These are phyloP conservation scores for Colletotrichum phormii DNA, from an alignment of 2,329 filamentous ascomycete species.

Conservation along the genomic window DNA sequence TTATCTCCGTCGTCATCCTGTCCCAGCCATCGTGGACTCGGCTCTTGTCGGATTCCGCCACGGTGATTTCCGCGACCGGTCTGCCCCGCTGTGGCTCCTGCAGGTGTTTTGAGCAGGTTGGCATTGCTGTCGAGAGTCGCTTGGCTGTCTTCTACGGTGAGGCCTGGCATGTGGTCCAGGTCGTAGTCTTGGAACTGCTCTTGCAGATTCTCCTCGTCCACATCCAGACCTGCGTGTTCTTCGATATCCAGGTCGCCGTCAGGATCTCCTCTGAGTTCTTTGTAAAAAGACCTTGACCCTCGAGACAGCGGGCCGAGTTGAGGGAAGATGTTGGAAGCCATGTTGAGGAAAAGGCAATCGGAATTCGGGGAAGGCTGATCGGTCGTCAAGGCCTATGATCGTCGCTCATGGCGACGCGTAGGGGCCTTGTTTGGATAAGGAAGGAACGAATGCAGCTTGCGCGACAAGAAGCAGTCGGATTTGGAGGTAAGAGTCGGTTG, in stretches of 20 bases:
- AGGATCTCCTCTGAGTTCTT: slow-evolving; percentile 55
- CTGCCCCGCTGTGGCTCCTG: neutral
- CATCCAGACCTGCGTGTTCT: slow-evolving; percentile 52
- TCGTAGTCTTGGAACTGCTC: slow-evolving; percentile 64
- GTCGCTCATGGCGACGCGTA: slow-evolving; percentile 12
- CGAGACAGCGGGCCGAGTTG: slow-evolving; percentile 51
- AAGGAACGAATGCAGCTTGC: neutral
- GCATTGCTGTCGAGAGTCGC: slow-evolving; percentile 54
- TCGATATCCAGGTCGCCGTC: slow-evolving; percentile 56
- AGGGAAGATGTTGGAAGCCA: slow-evolving; percentile 62
- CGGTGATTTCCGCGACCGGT: neutral
- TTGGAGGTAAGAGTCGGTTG: neutral
- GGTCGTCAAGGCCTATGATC: neutral
- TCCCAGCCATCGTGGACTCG: slow-evolving; percentile 43
- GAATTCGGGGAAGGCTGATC: neutral
- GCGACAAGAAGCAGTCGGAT: neutral
- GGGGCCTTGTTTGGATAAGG: slow-evolving; percentile 6
- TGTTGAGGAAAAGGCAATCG: slow-evolving; percentile 40
- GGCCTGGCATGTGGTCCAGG: slow-evolving; percentile 54
- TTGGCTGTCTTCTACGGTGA: slow-evolving; percentile 59
- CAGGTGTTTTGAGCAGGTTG: slow-evolving; percentile 36
- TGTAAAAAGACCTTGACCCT: slow-evolving; percentile 60
- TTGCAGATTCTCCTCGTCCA: slow-evolving; percentile 66
- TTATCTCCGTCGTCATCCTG: slow-evolving; percentile 66
- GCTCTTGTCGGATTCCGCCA: slow-evolving; percentile 28